Evolutionary conservation across 768 basidiomycete species (phyloP), one percentile per base, ranked within the genome.

Genomic region (Suillus tomentosus): DNA sequence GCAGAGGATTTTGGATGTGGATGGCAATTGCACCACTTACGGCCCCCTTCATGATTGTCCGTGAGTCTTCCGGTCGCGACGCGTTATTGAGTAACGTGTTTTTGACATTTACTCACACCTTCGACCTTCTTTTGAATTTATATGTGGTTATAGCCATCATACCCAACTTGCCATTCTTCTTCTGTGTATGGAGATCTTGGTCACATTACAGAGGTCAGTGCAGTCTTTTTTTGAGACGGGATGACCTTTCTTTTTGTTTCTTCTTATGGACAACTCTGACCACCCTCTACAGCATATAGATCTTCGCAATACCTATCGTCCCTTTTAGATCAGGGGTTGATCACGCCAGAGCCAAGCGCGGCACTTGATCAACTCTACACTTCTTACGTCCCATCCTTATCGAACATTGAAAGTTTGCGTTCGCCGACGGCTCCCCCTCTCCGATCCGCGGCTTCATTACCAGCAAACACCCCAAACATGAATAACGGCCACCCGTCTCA

Each of bases 131-230:
- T n/a, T 48, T 45, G 4, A 45, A n/a, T 10, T 11, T 1, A 39
- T 61, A 42, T 34, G 19, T 15, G 34, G 45, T 50, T 27, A 34
- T 61, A 94, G 92, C 92, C 31, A 72, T 94, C 51, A 85, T 94
- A 75, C 92, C 92, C 37, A 94, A 94, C 72, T 75, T 94, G 24
- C 92, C 92, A 0, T 89, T 94, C 73, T 92, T 94, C 79, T 94
- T 91, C 76, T 92, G 90, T 69, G 84, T 81, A 11, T 94, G 92
- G 92, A 82, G 92, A 51, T 87, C 90, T 50, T 94, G 91, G 91
- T 89, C 87, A 47, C 92, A 94, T 74, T 94, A 89, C 72, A 84
- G 81, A 82, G 91, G 91, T 91, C 63, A 66, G 74, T 39, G 50
- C 51, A 64, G 62, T 42, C 10, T 34, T 63, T 50, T 48, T 36